A percentile compares a stretch with the other conserved stretches of the same genome.
These are phyloP conservation scores for Fraxinus platypoda DNA, from an alignment of 305 asterid species.

Conservation along the genomic window DNA sequence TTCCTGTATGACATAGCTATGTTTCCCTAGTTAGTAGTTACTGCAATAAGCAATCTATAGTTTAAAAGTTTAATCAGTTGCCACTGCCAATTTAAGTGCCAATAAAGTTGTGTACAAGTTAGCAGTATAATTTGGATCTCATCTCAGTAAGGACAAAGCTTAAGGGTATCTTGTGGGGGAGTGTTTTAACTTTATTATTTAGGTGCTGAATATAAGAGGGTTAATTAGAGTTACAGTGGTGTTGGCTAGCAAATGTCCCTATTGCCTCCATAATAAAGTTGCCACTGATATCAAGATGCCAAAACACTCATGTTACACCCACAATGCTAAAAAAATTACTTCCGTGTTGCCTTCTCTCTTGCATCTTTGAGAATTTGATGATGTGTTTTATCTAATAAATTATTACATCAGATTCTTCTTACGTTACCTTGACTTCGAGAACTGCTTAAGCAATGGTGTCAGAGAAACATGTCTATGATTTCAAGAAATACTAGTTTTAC, in stretches of 20 bases:
- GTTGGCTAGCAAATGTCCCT: neutral
- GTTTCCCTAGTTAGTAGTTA: neutral
- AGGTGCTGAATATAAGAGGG: neutral
- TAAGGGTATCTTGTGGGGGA: neutral
- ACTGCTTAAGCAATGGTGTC: neutral
- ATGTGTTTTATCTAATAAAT: neutral
- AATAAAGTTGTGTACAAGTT: neutral
- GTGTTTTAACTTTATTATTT: neutral
- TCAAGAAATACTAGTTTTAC: slow-evolving; percentile 1
- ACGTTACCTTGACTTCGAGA: neutral
- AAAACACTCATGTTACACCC: neutral
- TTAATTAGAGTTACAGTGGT: neutral
- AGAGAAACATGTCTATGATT: neutral
- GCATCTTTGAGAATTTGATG: neutral
- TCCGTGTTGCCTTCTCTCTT: neutral
- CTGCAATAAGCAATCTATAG: neutral
- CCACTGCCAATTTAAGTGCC: neutral
- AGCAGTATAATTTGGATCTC: neutral
- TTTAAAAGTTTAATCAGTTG: slow-evolving; percentile 1
- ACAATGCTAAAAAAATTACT: neutral
- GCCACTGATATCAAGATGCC: neutral
- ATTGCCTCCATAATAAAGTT: neutral
- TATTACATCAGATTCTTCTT: neutral
- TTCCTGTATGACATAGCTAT: neutral
- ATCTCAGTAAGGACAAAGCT: neutral